Evolutionary conservation across 306 rosid genomes (phyloP), one percentile per base, ranked within the genome.

Genomic region (Cucurbita pepo): DNA sequence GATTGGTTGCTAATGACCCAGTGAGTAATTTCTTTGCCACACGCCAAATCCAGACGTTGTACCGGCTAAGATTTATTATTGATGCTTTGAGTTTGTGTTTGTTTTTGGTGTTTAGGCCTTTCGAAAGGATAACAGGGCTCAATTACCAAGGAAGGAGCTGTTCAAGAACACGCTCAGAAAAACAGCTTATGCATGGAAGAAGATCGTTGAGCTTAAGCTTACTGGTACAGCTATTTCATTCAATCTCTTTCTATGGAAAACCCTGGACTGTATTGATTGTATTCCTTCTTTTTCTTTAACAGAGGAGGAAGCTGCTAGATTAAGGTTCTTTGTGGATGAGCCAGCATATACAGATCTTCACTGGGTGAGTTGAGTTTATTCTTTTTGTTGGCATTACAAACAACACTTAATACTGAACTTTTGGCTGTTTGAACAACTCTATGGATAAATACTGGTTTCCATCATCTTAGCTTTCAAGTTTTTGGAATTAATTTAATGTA

Each of bases 321-420:
- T 94, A 52, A 86, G 99, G 80, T 55, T 70, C 77, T 89, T 70
- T 77, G 90, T 91, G 56, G 99, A 94, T 53, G 85, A 94, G 60
- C 92, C 96, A 65, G 80, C 95, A 25, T 94, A 82, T 84, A 91
- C 89, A 13, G 99, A 94, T 88, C 97, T 94, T 80, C 99, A 94
- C 79, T 94, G 99, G 99, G 97, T 94, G 84, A 77, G 79, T 59
- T 69, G 30, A 47, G 14, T 79, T 76, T 75, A 63, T 55, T n/a
- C 51, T 83, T 37, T 67, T 60, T 54, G 8, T 75, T 61, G 36
- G 70, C 22, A 75, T 69, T 53, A 45, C 38, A 30, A 30, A 66
- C 75, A 43, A 58, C 53, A 59, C 65, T 69, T 6, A 51, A 16
- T 40, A 22, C 6, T 50, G 43, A 47, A 69, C n/a, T 47, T 21